Evolutionary conservation across 768 basidiomycete genomes (phyloP), one percentile per base, ranked within the genome.

Genomic region (Amanita muscaria): DNA sequence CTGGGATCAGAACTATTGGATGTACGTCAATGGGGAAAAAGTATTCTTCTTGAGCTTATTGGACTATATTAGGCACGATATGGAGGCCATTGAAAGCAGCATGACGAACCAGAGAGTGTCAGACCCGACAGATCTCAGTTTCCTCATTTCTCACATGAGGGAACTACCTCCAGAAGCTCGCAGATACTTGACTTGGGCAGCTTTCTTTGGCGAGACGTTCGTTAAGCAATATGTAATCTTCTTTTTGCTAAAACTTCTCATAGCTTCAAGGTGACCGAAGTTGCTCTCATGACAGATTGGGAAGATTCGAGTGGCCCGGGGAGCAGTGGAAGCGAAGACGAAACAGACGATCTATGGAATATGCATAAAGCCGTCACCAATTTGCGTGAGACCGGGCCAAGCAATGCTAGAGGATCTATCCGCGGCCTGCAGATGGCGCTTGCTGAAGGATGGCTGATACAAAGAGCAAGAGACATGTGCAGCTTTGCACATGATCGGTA

Each of bases 401-500:
- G 54, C n/a, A 63, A 63, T 51, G 63, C 74, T 25, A 73, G 76
- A 24, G 69, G 68, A 15, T 80, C 81, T 3, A 82, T 85, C 69
- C 75, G 74, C 16, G 83, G 82, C 3, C 64, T 83, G 27, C 82
- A 85, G 55, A 59, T 71, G 14, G 83, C 81, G 1, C 70, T 84
- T 15, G 62, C 74, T 1, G 83, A 85, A 56, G 84, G 84, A 1
- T 87, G 83, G 83, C 65, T 87, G 8, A 74, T 81, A 5, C 79
- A 82, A 46, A 66, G 79, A 39, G 83, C 80, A 3, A 65, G 83
- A 27, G 83, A 85, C 53, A 83, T 84, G 81, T 83, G 80, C 59
- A 79, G 74, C 53, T 83, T 84, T 59, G 67, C 79, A 3, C 83
- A 87, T 59, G 83, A 85, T 55, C 68, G 82, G 35, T 87, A 83